Evolutionary conservation across 2,329 filamentous ascomycete species (phyloP).

Genomic region (Laburnicola sp.): DNA sequence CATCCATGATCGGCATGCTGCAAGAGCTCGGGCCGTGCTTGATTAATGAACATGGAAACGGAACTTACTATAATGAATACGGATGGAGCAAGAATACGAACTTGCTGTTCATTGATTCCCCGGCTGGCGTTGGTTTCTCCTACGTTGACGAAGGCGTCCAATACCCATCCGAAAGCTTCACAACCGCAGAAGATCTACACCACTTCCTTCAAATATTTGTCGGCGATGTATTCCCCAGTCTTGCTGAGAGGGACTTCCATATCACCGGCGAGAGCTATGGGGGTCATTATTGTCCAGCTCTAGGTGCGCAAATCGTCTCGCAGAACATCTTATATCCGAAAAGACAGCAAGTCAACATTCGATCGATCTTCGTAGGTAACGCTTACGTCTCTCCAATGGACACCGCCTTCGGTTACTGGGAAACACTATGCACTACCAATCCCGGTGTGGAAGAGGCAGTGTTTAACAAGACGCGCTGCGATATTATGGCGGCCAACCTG

Average conservation of each 20-base stretch:
- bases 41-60: conserved; percentile 26
- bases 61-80: background rate
- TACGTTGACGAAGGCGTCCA: conserved; percentile 39
- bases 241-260: conserved; percentile 47
- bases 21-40: background rate
- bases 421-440: conserved; percentile 53
- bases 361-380: conserved; percentile 54
- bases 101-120: conserved; percentile 4
- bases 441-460: conserved; percentile 48
- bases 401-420: conserved; percentile 50
- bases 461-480: conserved; percentile 52
- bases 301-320: conserved; percentile 50
- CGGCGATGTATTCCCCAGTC: conserved; percentile 50
- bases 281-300: conserved; percentile 55
- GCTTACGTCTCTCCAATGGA: conserved; percentile 51
- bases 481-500: conserved; percentile 51
- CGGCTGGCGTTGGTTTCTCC: background rate
- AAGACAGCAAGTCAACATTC: conserved; percentile 48
- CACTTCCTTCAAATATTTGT: conserved; percentile 55
- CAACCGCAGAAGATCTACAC: conserved; percentile 54
- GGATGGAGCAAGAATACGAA: background rate
- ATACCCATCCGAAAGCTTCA: conserved; percentile 46
- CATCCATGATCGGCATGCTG: background rate
- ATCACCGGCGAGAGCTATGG: conserved; percentile 56
- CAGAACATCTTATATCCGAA: conserved; percentile 50